These are phyloP conservation scores for Irpex rosettiformis DNA, from an alignment of 1,284 basidiomycete species.

Conservation along the genomic window DNA sequence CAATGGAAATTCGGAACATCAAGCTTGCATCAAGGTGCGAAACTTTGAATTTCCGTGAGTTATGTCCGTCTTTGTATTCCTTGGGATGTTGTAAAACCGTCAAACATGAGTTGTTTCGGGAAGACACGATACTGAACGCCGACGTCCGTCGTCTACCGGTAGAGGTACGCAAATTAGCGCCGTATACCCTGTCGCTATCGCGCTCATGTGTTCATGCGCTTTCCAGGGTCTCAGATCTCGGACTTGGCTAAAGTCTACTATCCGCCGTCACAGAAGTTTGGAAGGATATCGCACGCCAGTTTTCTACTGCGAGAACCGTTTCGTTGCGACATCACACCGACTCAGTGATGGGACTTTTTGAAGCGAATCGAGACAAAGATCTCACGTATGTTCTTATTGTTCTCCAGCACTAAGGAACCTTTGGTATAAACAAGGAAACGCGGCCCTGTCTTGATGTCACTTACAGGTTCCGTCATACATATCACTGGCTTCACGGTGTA, in stretches of 20 bases:
- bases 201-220: not conserved
- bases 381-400: constrained; percentile 15
- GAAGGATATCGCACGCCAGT: not conserved
- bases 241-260: not conserved
- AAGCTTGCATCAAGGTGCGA: not conserved
- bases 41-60: not conserved
- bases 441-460: not conserved
- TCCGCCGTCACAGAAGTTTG: too few species aligned
- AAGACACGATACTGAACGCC: not conserved
- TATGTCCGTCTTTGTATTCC: not conserved
- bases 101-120: not conserved
- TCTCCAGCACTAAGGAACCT: constrained; percentile 20
- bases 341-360: not conserved
- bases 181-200: not conserved
- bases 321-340: not conserved
- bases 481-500: not conserved
- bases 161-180: too few species aligned
- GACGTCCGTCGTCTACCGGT: not conserved
- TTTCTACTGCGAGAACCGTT: not conserved
- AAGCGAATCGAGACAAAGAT: not conserved
- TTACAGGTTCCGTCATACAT: constrained; percentile 3
- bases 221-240: not conserved
- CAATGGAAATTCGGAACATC: not conserved
- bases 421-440: constrained; percentile 19
- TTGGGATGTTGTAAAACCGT: not conserved